Percentiles rank a stretch among this genome's conserved stretches.
These are phyloP conservation scores for Ramularia collo-cygni DNA, from an alignment of 2,329 filamentous ascomycete species.

Conservation along the genomic window DNA sequence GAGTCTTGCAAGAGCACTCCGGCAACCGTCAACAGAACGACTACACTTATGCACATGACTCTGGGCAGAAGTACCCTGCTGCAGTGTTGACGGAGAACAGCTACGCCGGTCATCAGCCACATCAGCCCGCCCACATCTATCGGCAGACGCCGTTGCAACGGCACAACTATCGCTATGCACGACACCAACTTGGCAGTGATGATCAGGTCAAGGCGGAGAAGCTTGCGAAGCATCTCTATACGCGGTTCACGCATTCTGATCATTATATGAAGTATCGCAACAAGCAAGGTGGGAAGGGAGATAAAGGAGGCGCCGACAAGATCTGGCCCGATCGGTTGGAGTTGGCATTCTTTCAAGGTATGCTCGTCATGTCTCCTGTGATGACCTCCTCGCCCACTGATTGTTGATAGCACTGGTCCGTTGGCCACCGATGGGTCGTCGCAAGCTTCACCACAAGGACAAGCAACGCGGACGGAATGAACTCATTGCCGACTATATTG, in stretches of 20 bases:
- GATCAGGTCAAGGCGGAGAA: slow-evolving; percentile 13
- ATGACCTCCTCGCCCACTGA: background rate
- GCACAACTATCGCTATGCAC: slow-evolving; percentile 6
- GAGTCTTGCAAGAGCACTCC: slow-evolving; percentile 37
- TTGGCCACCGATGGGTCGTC: slow-evolving; percentile 53
- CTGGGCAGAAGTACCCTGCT: slow-evolving; percentile 28
- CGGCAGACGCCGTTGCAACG: slow-evolving; percentile 12
- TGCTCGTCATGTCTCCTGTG: background rate
- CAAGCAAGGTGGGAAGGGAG: slow-evolving; percentile 31
- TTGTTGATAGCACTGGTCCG: slow-evolving; percentile 40
- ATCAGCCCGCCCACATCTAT: slow-evolving; percentile 8
- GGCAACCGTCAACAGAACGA: slow-evolving; percentile 34
- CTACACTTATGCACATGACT: slow-evolving; percentile 10
- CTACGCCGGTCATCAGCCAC: slow-evolving; percentile 10
- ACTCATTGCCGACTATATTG: slow-evolving; percentile 53
- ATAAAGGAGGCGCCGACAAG: slow-evolving; percentile 28
- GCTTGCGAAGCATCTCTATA: slow-evolving; percentile 20
- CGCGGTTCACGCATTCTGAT: slow-evolving; percentile 30
- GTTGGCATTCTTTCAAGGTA: slow-evolving; percentile 43
- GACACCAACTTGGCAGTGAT: slow-evolving; percentile 5
- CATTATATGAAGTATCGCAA: slow-evolving; percentile 42
- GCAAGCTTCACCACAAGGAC: slow-evolving; percentile 41
- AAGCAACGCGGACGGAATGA: slow-evolving; percentile 55
- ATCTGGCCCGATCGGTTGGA: slow-evolving; percentile 45
- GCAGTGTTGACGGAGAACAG: slow-evolving; percentile 26